A percentile compares a stretch with the other conserved stretches of the same genome.
Conservation (phyloP, 108 stramenopile species). For the Cyclotella cryptica region DNA sequence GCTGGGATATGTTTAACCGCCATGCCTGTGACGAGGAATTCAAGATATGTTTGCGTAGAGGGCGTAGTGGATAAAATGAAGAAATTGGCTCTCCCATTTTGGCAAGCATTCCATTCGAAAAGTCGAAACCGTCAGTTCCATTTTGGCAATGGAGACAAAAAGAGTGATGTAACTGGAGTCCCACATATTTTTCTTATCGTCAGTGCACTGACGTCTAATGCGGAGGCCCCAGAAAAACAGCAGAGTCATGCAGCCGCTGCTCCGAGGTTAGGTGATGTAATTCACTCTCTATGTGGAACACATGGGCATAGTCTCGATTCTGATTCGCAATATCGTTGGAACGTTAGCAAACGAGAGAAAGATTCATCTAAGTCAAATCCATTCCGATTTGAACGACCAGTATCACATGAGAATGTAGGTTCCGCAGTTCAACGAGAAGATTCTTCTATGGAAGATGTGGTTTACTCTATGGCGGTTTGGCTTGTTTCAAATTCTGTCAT, state of each 20-base stretch:
- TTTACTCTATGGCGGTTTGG: conserved; percentile 75
- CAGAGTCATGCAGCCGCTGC: conserved; percentile 7
- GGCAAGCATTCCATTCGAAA: conserved; percentile 62
- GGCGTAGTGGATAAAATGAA: conserved; percentile 59
- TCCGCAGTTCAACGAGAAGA: conserved; percentile 1
- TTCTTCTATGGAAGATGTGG: conserved; percentile 45
- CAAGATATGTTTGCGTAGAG: conserved; percentile 57
- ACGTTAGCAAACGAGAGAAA: not conserved
- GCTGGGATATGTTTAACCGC: conserved; percentile 67
- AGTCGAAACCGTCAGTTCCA: conserved; percentile 35
- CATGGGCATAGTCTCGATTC: not conserved
- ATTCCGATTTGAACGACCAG: not conserved
- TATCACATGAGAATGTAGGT: not conserved
- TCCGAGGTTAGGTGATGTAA: conserved; percentile 45
- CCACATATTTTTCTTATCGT: conserved; percentile 50
- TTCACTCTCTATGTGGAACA: conserved; percentile 20
- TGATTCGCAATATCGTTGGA: not conserved
- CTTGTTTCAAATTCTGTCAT: conserved; percentile 65
- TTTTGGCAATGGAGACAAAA: conserved; percentile 45
- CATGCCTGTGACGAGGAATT: conserved; percentile 55
- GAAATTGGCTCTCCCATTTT: conserved; percentile 65
- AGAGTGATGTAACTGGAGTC: conserved; percentile 18
- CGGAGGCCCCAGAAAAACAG: conserved; percentile 1
- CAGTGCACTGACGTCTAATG: conserved; percentile 43
- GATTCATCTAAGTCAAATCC: not conserved